phyloP scores from a whole-genome alignment of 2,329 filamentous ascomycete species.

The Cercospora sp. region DNA sequence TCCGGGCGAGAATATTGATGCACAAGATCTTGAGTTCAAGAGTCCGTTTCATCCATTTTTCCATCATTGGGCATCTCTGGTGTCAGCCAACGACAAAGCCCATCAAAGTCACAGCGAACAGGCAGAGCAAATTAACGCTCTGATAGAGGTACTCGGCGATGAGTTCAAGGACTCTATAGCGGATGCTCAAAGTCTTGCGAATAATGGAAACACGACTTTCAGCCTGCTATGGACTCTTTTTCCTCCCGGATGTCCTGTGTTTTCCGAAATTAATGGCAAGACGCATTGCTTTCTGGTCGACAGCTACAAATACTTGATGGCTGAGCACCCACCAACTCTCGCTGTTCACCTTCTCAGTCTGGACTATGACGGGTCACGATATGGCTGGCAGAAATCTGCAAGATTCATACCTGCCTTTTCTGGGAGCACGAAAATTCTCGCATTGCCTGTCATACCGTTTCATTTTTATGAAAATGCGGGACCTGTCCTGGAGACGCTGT shows the following conservation, averaged over 20 bases:
- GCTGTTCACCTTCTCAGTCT: slow-evolving; percentile 15
- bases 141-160: slow-evolving; percentile 15
- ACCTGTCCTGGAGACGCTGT: neutral
- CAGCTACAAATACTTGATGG: slow-evolving; percentile 20
- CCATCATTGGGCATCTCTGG: slow-evolving; percentile 20
- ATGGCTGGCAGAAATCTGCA: slow-evolving; percentile 19
- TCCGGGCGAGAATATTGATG: slow-evolving; percentile 23
- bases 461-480: slow-evolving; percentile 11
- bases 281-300: slow-evolving; percentile 21
- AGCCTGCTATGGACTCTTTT: slow-evolving; percentile 26
- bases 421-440: slow-evolving; percentile 17
- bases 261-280: slow-evolving; percentile 14
- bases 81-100: slow-evolving; percentile 13
- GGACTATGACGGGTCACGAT: slow-evolving; percentile 21
- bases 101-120: slow-evolving; percentile 10
- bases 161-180: slow-evolving; percentile 15
- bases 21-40: slow-evolving; percentile 20
- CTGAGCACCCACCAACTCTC: slow-evolving; percentile 15
- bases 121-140: slow-evolving; percentile 14
- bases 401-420: slow-evolving; percentile 13
- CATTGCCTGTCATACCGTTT: slow-evolving; percentile 17
- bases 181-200: slow-evolving; percentile 16
- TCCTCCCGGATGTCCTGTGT: slow-evolving; percentile 20
- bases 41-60: slow-evolving; percentile 23
- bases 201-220: slow-evolving; percentile 26